A percentile compares a stretch with the other conserved stretches of the same genome.
phyloP scores from a whole-genome alignment of 2,329 filamentous ascomycete genomes.

The Colletotrichum endophyticum region DNA sequence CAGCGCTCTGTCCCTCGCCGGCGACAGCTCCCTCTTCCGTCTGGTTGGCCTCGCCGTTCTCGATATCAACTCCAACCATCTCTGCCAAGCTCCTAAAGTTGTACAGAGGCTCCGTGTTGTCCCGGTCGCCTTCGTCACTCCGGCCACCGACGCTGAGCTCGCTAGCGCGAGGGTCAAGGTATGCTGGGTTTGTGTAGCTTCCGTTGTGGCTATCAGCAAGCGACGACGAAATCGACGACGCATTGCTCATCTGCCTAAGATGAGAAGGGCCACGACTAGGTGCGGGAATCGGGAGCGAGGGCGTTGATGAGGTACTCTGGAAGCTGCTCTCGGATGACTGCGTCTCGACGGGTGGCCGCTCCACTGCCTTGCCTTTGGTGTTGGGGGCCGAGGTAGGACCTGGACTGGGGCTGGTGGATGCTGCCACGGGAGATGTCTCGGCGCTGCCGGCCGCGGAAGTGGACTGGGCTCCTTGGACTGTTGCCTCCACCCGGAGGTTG shows the following conservation, averaged over 20 bases:
- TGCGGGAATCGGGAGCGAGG: constrained; percentile 50
- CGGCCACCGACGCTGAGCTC: constrained; percentile 55
- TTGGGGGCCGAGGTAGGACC: constrained; percentile 36
- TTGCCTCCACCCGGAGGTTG: constrained; percentile 63
- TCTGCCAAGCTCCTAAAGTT: constrained; percentile 89
- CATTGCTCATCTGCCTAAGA: constrained; percentile 83
- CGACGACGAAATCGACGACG: constrained; percentile 84
- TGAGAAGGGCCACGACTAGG: constrained; percentile 69
- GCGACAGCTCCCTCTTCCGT: constrained; percentile 28
- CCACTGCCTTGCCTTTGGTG: constrained; percentile 74
- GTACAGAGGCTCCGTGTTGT: constrained; percentile 78
- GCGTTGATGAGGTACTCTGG: constrained; percentile 33
- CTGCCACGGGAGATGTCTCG: constrained; percentile 30
- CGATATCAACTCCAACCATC: constrained; percentile 74
- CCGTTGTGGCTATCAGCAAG: constrained; percentile 68
- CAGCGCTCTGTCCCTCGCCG: constrained; percentile 24
- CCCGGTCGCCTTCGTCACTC: constrained; percentile 54
- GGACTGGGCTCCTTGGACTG: constrained; percentile 45
- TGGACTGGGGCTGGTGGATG: constrained; percentile 33
- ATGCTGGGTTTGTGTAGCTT: constrained; percentile 48
- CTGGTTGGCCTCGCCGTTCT: constrained; percentile 48
- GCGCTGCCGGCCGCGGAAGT: neutral
- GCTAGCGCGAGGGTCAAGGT: constrained; percentile 55
- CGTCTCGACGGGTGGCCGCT: constrained; percentile 47
- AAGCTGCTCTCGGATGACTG: constrained; percentile 24